Base-by-base conservation (phyloP, 176 grass and related monocot species). In the Carex kokanica region DNA sequence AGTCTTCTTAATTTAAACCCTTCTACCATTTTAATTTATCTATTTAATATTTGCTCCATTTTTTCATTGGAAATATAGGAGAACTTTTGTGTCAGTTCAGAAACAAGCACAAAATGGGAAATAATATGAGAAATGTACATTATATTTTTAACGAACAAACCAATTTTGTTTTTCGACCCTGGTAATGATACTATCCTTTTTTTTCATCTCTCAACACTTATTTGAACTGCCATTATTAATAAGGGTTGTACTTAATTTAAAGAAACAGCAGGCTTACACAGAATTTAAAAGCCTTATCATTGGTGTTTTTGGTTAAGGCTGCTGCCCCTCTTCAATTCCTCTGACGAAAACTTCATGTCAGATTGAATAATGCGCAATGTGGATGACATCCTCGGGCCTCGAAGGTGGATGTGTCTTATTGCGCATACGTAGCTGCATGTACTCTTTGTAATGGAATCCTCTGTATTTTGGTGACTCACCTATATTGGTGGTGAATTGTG, bases 401-500 rank as follows among this genome's bases (percentile, higher is more conserved):
- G 86, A 83, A 66, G 81, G 68, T 2, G 86, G 86, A 75, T 83
- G 79, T 0, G 69, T 84, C 80, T 88, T 79, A 29, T 88, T 78
- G 67, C 58, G 73, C 68, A 84, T 31, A 20, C 69, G 86, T 41
- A 84, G 78, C 85, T 66, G 67, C 21, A 83, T 7, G 29, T 87
- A 87, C 8, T 87, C 85, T 0, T 87, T 77, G 41, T 83, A 88
- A 20, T 38, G 20, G 47, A 88, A 83, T 23, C 70, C 69, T 55
- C 80, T 83, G 58, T 84, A 88, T 24, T 63, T n/a, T 12, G 70
- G 75, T 9, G 36, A 16, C 49, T 86, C 71, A 5, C 59, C 71
- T n/a, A 60, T 83, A 73, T 83, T 29, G 1, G 45, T 67, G 21
- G 86, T 83, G 69, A 88, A 88, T 64, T 88, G 60, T 3, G 86